A percentile compares a stretch with the other conserved stretches of the same genome.
Conservation (phyloP, 768 basidiomycete genomes). For the Pholiota molesta region DNA sequence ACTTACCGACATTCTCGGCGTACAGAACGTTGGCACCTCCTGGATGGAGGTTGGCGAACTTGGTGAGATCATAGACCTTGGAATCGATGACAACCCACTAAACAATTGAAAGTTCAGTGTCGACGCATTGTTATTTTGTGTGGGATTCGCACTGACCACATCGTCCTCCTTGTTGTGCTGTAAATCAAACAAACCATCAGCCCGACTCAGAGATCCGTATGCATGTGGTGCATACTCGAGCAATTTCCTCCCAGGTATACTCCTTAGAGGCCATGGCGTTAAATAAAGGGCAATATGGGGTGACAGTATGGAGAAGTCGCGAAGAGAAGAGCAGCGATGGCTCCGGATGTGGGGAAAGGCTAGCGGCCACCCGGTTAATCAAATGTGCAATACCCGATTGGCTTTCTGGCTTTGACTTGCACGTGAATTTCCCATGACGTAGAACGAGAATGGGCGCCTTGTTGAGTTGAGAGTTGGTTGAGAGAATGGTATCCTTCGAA, state of each 20-base stretch:
- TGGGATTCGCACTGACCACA: conserved; percentile 49
- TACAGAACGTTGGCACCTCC: conserved; percentile 78
- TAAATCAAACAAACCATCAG: conserved; percentile 3
- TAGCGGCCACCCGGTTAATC: background rate
- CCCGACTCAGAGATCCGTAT: background rate
- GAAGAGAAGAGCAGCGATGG: background rate
- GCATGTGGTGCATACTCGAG: conserved; percentile 48
- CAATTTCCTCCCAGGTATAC: conserved; percentile 63
- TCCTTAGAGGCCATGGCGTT: conserved; percentile 31
- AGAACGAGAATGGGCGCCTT: background rate
- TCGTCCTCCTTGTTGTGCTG: conserved; percentile 91
- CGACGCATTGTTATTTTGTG: background rate
- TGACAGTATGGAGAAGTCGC: background rate
- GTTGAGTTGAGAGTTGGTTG: no score
- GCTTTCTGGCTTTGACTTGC: background rate
- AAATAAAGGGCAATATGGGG: background rate
- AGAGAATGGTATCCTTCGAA: no score
- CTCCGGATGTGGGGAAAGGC: background rate
- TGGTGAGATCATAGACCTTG: conserved; percentile 80
- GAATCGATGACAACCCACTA: conserved; percentile 85
- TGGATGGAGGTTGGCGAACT: conserved; percentile 84
- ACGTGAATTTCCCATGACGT: conserved; percentile 3
- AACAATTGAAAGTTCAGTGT: background rate
- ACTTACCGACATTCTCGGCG: conserved; percentile 65
- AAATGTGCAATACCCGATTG: background rate